Base-by-base conservation (phyloP, 2,329 filamentous ascomycete genomes). In the Fusarium sterilihyphosum region DNA sequence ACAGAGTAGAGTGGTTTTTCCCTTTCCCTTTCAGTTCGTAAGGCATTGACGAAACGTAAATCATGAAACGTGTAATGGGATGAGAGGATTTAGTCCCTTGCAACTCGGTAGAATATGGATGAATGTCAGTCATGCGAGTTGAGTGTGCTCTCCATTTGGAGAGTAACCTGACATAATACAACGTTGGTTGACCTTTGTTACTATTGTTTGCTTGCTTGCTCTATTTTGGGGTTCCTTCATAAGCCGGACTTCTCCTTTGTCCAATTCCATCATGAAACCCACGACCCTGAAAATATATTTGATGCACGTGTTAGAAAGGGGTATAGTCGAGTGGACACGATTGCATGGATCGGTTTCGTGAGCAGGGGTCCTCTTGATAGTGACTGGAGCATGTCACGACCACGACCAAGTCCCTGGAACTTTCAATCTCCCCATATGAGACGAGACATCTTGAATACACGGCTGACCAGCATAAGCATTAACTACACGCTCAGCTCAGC, bases 21-120 rank as follows among this genome's bases (percentile, higher is more conserved):
- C 13, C 46, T 17, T 49, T 16, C 29, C 16, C 29, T 50, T 31
- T 29, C 44, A 47, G 46, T 29, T 29, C 44, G 31, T 47, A 74
- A 70, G 72, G 72, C 72, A 75, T 73, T 74, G 61, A 68, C 73
- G 73, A 77, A 75, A 77, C 73, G 61, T 67, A 73, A 65, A 73
- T 69, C 60, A 63, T 72, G 71, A 77, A 77, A 78, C 75, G 65
- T 64, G 61, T 40, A 61, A 61, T 65, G 61, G 64, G 44, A 53
- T 52, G 58, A 56, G 68, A 65, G 67, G 68, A 73, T 73, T 61
- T 38, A 40, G 29, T 31, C 57, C 71, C 49, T 59, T 63, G 67
- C 26, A 22, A 61, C 52, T 56, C 61, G 41, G 53, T 60, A 56
- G 56, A 62, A 49, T 47, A 52, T 59, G 61, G 46, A 53, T 57